Base-by-base conservation (phyloP, 371 early-diverging fungal species). In the Apophysomyces ossiformis region DNA sequence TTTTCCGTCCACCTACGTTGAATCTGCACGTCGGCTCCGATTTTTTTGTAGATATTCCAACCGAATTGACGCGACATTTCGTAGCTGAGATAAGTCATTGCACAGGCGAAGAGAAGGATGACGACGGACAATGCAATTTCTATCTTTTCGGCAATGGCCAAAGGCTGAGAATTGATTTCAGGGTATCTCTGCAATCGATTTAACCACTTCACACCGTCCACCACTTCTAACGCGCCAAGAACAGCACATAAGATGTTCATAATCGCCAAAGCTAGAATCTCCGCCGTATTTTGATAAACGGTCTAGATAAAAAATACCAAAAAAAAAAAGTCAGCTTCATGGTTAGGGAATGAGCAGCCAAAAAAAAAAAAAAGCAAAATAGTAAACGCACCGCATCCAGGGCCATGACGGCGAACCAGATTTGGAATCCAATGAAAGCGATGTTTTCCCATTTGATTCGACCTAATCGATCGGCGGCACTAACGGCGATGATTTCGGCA, bases 301-400 rank as follows among this genome's bases (percentile, higher is more conserved):
- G 72, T 83, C 83, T 75, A 81, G 58, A 57, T 60, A 39, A 47
- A 39, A 47, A 61, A 26, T 26, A 26, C 2, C 1, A 2, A 63
- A 41, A 54, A 41, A 54, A 16, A 35, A 44, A 64, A 16, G n/a
- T 36, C 15, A 59, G 18, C 32, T 26, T 26, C 32, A 26, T 26
- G 2, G 32, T 26, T 2, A 26, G 32, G 32, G 32, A 2, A 26
- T 3, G 36, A 32, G 37, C 46, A 12, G 15, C 13, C 16, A 6
- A 13, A 13, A n/a, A 45, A 36, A 37, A 7, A 32, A 65, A 47
- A 5, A 37, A 64, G n/a, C n/a, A 38, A 61, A 47, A 46, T 37
- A n/a, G 39, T 50, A 57, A 47, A 76, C 74, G 69, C 80, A 78
- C 83, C 37, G 84, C 84, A 67, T 83, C 84, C 41, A 83, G 66